Base-by-base conservation (phyloP, 805 yeast genomes). In the Clavispora santaluciae region DNA sequence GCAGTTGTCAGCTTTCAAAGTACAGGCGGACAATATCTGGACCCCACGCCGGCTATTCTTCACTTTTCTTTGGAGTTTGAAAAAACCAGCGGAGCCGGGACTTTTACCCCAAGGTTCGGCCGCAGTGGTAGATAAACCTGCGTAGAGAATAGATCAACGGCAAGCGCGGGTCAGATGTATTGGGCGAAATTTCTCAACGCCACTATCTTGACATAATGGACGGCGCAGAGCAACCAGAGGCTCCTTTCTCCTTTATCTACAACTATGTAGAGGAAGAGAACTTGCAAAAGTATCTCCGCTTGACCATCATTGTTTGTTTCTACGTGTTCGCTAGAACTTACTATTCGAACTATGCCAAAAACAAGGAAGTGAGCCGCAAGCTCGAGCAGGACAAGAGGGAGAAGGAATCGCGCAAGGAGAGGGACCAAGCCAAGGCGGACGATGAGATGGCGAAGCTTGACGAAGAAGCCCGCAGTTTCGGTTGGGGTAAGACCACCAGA, bases 401-500 rank as follows among this genome's bases (percentile, higher is more conserved):
- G 15, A 72, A 71, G 53, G 51, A 43, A 34, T 59, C 60, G 33
- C 68, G 63, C 30, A 65, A 65, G 11, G 65, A 60, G 21, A 53
- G 56, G 23, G 69, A 64, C 18, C 63, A 57, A 22, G 53, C 58
- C 25, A 33, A 44, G 33, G 36, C 34, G 26, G 36, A 36, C 15
- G 64, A 65, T 30, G 53, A 56, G 17, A 50, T 55, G 37, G 45
- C 53, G 29, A 41, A 49, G 37, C 57, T 68, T 48, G 55, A 59
- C 33, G 36, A 49, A 10, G 72, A 67, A 49, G 79, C 79, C 25
- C 56, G 64, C 28, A 48, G 70, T 5, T 84, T 84, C 68, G 91
- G 93, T 22, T 84, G 89, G 88, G 93, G 93, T 41, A 85, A 84
- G 58, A 73, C 73, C 54, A 83, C 90, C 5, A 75, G 90, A 66